phyloP scores from a whole-genome alignment of 1,284 basidiomycete species.

The Leccinum proliferum region DNA sequence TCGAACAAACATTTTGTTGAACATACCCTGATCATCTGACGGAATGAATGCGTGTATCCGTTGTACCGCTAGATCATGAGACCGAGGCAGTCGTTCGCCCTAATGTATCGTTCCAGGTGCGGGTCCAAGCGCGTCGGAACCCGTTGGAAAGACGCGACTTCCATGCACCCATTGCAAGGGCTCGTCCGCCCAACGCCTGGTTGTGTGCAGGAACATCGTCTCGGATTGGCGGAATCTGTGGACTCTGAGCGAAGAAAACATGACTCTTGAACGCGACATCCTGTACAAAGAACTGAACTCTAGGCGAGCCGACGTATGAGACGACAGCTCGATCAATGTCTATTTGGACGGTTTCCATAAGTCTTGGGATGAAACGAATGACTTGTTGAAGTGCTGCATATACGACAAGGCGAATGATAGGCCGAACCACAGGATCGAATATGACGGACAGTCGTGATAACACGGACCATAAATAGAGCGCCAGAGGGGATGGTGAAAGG shows the following conservation, averaged over 20 bases:
- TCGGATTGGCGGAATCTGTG: slow-evolving; percentile 28
- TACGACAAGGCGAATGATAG: slow-evolving; percentile 50
- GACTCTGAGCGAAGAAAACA: slow-evolving; percentile 49
- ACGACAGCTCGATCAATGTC: slow-evolving; percentile 53
- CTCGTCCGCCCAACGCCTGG: slow-evolving; percentile 35
- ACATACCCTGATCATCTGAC: slow-evolving; percentile 24
- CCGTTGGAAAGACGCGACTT: slow-evolving; percentile 54
- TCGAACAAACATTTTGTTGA: not conserved
- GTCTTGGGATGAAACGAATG: slow-evolving; percentile 57
- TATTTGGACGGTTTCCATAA: slow-evolving; percentile 61
- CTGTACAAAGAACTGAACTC: slow-evolving; percentile 43
- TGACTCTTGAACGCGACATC: slow-evolving; percentile 49
- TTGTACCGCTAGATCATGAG: slow-evolving; percentile 41
- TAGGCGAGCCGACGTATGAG: slow-evolving; percentile 45
- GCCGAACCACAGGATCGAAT: slow-evolving; percentile 56
- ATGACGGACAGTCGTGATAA: slow-evolving; percentile 39
- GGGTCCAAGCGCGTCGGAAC: slow-evolving; percentile 53
- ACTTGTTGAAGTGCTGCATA: slow-evolving; percentile 49
- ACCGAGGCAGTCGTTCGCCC: slow-evolving; percentile 54
- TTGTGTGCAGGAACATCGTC: slow-evolving; percentile 18
- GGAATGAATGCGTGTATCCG: slow-evolving; percentile 42
- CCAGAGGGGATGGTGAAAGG: slow-evolving; percentile 51
- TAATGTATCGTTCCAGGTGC: slow-evolving; percentile 65
- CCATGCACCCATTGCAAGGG: slow-evolving; percentile 48
- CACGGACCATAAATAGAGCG: slow-evolving; percentile 42